Evolutionary conservation across 164 flowering plant genomes (phyloP).

Genomic region (Kingdonia uniflora): DNA sequence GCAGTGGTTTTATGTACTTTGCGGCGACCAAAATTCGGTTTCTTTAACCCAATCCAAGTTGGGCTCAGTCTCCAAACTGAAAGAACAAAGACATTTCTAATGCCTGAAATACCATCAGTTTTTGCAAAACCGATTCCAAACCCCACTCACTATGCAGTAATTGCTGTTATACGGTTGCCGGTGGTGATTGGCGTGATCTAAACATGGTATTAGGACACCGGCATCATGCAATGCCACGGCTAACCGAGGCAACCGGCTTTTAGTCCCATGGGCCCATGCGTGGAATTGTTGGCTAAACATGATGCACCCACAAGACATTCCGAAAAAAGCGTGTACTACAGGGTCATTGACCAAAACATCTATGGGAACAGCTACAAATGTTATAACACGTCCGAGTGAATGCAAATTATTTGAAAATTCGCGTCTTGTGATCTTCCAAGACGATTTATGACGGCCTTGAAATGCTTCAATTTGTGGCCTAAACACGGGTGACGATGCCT

Average conservation of each 20-base stretch:
- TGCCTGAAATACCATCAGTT: slow-evolving; percentile 40
- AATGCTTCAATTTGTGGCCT: slow-evolving; percentile 78
- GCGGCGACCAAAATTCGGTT: not conserved
- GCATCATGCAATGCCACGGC: slow-evolving; percentile 67
- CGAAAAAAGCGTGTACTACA: slow-evolving; percentile 35
- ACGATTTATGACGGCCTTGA: slow-evolving; percentile 75
- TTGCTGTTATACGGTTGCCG: slow-evolving; percentile 67
- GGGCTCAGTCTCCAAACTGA: slow-evolving; percentile 65
- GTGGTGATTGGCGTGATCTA: slow-evolving; percentile 66
- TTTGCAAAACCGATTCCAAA: slow-evolving; percentile 71
- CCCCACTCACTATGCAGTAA: slow-evolving; percentile 85
- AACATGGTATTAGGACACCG: slow-evolving; percentile 58
- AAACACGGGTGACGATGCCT: slow-evolving; percentile 48
- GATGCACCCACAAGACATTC: slow-evolving; percentile 50
- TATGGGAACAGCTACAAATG: slow-evolving; percentile 48
- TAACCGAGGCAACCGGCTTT: slow-evolving; percentile 47
- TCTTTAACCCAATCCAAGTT: slow-evolving; percentile 53
- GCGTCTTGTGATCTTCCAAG: slow-evolving; percentile 73
- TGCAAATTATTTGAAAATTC: slow-evolving; percentile 73
- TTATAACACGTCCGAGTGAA: slow-evolving; percentile 45
- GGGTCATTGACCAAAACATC: slow-evolving; percentile 31
- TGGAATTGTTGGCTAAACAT: slow-evolving; percentile 96
- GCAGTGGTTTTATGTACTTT: not conserved
- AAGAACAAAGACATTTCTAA: slow-evolving; percentile 72
- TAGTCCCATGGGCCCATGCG: slow-evolving; percentile 85